Evolutionary conservation across 2,329 filamentous ascomycete genomes (phyloP).

Genomic region (Lachnellula occidentalis): DNA sequence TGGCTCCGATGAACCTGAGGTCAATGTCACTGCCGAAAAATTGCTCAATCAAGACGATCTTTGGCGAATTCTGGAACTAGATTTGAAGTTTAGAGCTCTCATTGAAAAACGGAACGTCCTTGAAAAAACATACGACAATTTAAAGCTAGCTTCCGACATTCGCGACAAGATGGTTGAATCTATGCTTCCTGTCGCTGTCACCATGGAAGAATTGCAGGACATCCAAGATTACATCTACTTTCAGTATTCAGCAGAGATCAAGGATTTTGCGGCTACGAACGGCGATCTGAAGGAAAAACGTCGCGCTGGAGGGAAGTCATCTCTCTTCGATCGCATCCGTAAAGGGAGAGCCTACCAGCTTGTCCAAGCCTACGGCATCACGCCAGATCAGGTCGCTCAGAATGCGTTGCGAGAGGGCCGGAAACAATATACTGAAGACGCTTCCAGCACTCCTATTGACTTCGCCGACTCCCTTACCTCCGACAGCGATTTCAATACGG

Average conservation of each 20-base stretch:
- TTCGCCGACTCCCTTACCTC: slow-evolving; percentile 74
- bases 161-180: slow-evolving; percentile 73
- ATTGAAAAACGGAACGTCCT: slow-evolving; percentile 87
- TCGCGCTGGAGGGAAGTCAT: slow-evolving; percentile 76
- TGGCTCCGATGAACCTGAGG: slow-evolving; percentile 66
- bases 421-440: slow-evolving; percentile 80
- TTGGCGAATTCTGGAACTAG: slow-evolving; percentile 91
- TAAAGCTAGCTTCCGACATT: slow-evolving; percentile 57
- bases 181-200: slow-evolving; percentile 72
- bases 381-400: slow-evolving; percentile 79
- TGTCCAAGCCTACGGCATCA: slow-evolving; percentile 85
- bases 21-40: slow-evolving; percentile 75
- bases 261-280: slow-evolving; percentile 65
- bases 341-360: slow-evolving; percentile 74
- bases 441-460: slow-evolving; percentile 72
- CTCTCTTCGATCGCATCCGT: slow-evolving; percentile 77
- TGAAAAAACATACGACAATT: slow-evolving; percentile 69
- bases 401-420: slow-evolving; percentile 76
- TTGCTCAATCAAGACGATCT: slow-evolving; percentile 87
- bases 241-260: slow-evolving; percentile 78
- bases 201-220: slow-evolving; percentile 94
- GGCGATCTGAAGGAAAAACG: slow-evolving; percentile 59
- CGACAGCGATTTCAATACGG: slow-evolving; percentile 68
- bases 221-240: slow-evolving; percentile 96
- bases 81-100: slow-evolving; percentile 90